Percentiles rank a stretch among this genome's conserved stretches.
These are phyloP conservation scores for Earliella scabrosa DNA, from an alignment of 1,284 basidiomycete genomes.

Conservation along the genomic window DNA sequence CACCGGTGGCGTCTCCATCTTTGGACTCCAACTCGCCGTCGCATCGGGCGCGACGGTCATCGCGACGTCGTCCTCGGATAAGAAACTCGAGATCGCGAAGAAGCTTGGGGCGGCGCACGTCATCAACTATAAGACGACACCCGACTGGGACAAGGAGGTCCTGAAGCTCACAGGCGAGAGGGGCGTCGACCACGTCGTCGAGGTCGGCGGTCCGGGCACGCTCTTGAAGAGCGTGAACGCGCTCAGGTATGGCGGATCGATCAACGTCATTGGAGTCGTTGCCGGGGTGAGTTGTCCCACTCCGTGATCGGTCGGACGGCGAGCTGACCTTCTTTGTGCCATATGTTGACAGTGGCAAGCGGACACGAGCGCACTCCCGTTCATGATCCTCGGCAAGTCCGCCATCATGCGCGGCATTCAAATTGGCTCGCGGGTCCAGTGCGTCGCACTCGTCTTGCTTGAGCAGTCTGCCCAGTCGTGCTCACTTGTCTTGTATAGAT, in stretches of 20 bases:
- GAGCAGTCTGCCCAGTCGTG: not conserved
- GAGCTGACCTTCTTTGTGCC: not conserved
- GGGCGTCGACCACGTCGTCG: slow-evolving; percentile 50
- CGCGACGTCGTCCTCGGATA: slow-evolving; percentile 48
- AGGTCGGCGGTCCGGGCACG: slow-evolving; percentile 47
- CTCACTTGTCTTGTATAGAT: slow-evolving; percentile 13
- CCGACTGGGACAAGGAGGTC: slow-evolving; percentile 47
- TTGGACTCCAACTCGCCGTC: slow-evolving; percentile 42
- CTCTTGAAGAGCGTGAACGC: slow-evolving; percentile 41
- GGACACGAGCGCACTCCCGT: not conserved
- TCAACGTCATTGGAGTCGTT: slow-evolving; percentile 46
- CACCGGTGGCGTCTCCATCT: slow-evolving; percentile 43
- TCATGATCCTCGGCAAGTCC: not conserved
- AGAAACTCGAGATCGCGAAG: slow-evolving; percentile 40
- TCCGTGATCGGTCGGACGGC: too few relatives aligned
- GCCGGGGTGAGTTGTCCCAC: slow-evolving; percentile 27
- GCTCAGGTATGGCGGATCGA: slow-evolving; percentile 40
- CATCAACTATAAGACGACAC: slow-evolving; percentile 44
- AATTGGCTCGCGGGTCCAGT: not conserved
- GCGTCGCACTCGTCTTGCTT: not conserved
- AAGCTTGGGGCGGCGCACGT: slow-evolving; percentile 40
- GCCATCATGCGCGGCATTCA: not conserved
- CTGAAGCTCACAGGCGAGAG: slow-evolving; percentile 36
- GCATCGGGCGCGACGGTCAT: slow-evolving; percentile 45
- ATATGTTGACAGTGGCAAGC: not conserved